Percentiles rank a stretch among this genome's conserved stretches.
Conservation (phyloP, 2,329 filamentous ascomycete species). For the Apiospora rasikravindrae region DNA sequence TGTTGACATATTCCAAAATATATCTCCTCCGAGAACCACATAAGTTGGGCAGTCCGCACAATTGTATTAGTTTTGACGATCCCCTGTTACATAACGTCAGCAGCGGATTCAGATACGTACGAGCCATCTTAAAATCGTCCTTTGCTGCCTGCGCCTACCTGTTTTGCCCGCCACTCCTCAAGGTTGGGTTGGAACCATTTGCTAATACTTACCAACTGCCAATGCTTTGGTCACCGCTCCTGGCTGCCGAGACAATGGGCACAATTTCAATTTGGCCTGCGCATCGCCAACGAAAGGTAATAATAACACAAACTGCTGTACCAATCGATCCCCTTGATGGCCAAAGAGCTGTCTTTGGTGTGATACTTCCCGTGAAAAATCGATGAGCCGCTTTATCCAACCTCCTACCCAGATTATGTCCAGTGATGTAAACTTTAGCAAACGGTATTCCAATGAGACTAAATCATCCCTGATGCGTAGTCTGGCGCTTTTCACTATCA, state of each 20-base stretch:
- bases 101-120: slow-evolving; percentile 1
- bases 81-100: neutral
- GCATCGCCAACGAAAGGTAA: neutral
- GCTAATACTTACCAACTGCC: neutral
- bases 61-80: neutral
- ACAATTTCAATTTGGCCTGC: neutral
- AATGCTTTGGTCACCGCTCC: neutral
- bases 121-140: neutral
- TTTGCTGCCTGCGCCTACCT: neutral
- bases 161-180: neutral
- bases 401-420: no score
- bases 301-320: neutral
- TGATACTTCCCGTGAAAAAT: no score
- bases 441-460: no score
- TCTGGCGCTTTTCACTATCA: no score
- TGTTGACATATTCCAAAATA: neutral
- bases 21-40: neutral
- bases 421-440: no score
- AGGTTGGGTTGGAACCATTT: neutral
- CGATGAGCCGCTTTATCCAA: no score
- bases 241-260: slow-evolving; percentile 1
- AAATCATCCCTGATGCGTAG: no score
- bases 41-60: neutral
- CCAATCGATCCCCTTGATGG: no score
- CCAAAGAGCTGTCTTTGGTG: no score